Percentiles rank a stretch among this genome's conserved stretches.
Conservation (phyloP, 371 early-diverging fungal species). For the Mucor indicus region DNA sequence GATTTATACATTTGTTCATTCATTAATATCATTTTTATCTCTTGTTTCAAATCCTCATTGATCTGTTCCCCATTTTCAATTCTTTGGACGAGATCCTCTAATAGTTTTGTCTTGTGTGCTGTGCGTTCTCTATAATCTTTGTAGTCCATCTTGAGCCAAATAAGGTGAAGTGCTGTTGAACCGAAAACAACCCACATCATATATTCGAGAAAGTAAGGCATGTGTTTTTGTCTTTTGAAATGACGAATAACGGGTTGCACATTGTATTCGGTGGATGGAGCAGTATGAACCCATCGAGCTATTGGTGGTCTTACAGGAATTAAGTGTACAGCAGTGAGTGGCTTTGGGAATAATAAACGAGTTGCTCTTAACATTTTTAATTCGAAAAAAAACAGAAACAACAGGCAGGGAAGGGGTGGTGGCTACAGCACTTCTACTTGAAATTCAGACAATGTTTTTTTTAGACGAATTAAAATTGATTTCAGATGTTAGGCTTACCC, state of each 20-base stretch:
- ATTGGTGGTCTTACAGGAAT: not conserved
- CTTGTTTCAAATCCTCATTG: constrained; percentile 25
- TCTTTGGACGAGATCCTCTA: constrained; percentile 33
- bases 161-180: constrained; percentile 46
- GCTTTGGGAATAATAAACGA: no score
- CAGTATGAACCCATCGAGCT: constrained; percentile 11
- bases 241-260: constrained; percentile 31
- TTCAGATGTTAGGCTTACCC: no score
- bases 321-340: no score
- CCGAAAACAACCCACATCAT: constrained; percentile 53
- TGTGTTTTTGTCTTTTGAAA: constrained; percentile 43
- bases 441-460: no score
- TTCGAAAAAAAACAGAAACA: constrained; percentile 1
- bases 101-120: constrained; percentile 35
- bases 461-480: no score
- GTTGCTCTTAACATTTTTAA: not conserved
- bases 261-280: constrained; percentile 19
- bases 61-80: constrained; percentile 41
- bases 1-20: constrained; percentile 13
- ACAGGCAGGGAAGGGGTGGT: not conserved
- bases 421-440: no score
- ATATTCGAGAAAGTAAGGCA: constrained; percentile 46
- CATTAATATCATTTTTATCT: constrained; percentile 39
- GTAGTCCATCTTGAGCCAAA: constrained; percentile 49
- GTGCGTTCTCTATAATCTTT: constrained; percentile 46